Evolutionary conservation across 805 yeast genomes (phyloP).

Genomic region (Candida tibetensis): DNA sequence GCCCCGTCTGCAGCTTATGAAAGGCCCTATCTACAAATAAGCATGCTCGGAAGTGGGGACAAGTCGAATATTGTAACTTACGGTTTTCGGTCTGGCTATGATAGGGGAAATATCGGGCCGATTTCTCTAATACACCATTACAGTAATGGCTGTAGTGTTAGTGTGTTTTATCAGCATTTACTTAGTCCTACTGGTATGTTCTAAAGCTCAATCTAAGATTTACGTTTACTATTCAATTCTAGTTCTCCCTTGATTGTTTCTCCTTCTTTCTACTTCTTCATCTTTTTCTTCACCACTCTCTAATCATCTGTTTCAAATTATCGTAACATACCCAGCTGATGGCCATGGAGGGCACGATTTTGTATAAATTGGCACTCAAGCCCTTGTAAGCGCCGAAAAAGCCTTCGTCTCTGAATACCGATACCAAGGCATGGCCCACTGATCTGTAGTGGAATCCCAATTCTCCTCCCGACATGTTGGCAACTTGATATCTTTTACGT

Average conservation of each 20-base stretch:
- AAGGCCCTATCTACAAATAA: no score
- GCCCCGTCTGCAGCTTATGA: background rate
- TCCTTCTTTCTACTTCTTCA: background rate
- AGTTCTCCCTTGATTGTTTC: conserved; percentile 4
- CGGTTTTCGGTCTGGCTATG: no score
- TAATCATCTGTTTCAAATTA: conserved; percentile 49
- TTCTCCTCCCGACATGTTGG: conserved; percentile 72
- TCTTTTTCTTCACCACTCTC: conserved; percentile 23
- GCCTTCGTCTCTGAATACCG: conserved; percentile 75
- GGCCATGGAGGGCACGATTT: conserved; percentile 94
- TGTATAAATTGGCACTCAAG: conserved; percentile 75
- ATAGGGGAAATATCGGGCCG: no score
- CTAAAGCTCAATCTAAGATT: no score
- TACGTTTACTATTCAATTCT: no score
- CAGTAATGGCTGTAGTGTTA: no score
- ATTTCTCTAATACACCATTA: no score
- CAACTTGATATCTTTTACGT: conserved; percentile 87
- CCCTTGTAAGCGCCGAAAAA: conserved; percentile 69
- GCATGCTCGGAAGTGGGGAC: no score
- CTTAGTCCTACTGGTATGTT: no score
- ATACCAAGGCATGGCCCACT: conserved; percentile 66
- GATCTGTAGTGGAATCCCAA: conserved; percentile 82
- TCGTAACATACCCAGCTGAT: conserved; percentile 91
- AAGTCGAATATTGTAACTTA: no score
- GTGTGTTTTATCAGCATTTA: no score